Conservation (phyloP, 2,329 filamentous ascomycete species). For the Fusarium sp. region DNA sequence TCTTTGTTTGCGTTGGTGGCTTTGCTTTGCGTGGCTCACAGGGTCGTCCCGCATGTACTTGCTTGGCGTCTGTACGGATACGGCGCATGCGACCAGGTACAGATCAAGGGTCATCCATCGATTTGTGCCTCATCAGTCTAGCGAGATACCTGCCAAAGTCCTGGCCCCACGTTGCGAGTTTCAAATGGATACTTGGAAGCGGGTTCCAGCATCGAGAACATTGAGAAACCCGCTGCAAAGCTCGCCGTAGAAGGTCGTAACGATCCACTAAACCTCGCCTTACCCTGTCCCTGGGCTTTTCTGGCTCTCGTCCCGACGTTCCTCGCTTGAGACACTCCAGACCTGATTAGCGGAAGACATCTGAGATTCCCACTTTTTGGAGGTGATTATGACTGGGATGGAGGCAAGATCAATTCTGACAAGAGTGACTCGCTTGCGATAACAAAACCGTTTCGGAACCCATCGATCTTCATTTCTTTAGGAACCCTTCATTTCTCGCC, state of each 20-base stretch:
- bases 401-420: constrained; percentile 28
- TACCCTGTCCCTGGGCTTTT: constrained; percentile 21
- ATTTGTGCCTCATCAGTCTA: not conserved
- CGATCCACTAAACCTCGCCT: constrained; percentile 23
- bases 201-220: constrained; percentile 12
- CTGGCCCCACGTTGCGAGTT: constrained; percentile 10
- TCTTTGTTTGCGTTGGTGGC: constrained; percentile 27
- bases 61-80: constrained; percentile 16
- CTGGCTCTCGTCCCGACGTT: constrained; percentile 26
- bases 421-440: constrained; percentile 29
- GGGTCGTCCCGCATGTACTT: constrained; percentile 28
- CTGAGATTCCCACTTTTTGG: constrained; percentile 29
- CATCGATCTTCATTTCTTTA: constrained; percentile 29
- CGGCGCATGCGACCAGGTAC: constrained; percentile 18
- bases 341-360: constrained; percentile 24
- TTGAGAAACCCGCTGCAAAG: constrained; percentile 13
- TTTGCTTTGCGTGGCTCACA: constrained; percentile 9
- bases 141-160: constrained; percentile 23
- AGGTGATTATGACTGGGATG: constrained; percentile 15
- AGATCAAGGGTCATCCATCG: not conserved
- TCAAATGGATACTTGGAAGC: constrained; percentile 16
- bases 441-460: constrained; percentile 34
- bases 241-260: constrained; percentile 12
- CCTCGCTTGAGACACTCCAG: constrained; percentile 15
- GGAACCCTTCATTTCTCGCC: constrained; percentile 14